phyloP scores from a whole-genome alignment of 108 stramenopile species.

The Nannochloropsis granulata region DNA sequence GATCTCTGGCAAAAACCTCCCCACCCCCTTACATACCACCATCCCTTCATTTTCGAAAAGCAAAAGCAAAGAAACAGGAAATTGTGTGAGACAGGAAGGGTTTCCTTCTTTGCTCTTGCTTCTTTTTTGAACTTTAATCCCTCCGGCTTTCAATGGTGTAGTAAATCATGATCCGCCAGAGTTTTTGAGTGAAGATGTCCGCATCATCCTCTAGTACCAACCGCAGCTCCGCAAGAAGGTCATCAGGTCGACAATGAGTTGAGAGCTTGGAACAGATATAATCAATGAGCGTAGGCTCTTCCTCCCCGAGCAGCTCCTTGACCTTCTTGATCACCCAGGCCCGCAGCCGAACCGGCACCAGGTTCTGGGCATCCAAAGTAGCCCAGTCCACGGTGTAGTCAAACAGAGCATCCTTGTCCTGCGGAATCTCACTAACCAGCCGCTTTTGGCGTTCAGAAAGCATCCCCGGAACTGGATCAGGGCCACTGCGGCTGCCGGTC shows the following conservation, averaged over 20 bases:
- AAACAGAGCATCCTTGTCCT: slow-evolving; percentile 27
- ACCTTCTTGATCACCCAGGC: slow-evolving; percentile 34
- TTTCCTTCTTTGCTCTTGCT: no score
- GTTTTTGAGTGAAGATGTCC: slow-evolving; percentile 29
- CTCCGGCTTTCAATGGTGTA: slow-evolving; percentile 15
- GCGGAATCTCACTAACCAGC: not conserved
- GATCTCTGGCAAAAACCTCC: no score
- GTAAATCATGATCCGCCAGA: slow-evolving; percentile 35
- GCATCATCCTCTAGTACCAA: slow-evolving; percentile 33
- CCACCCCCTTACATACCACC: no score
- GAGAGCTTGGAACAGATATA: slow-evolving; percentile 21
- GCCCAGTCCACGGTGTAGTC: slow-evolving; percentile 30
- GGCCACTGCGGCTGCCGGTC: no score
- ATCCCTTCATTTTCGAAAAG: no score
- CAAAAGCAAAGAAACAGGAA: no score
- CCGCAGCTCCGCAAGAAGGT: slow-evolving; percentile 10
- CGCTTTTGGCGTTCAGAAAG: not conserved
- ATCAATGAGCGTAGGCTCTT: slow-evolving; percentile 29
- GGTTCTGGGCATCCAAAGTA: slow-evolving; percentile 13
- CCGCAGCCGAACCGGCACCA: slow-evolving; percentile 21
- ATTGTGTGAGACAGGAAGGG: no score
- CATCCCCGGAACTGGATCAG: no score
- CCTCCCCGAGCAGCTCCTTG: slow-evolving; percentile 31
- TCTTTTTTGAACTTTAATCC: not conserved
- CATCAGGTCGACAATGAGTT: not conserved